These are phyloP conservation scores for Adansonia madagascariensis DNA, from an alignment of 441 rosid genomes.

Conservation along the genomic window DNA sequence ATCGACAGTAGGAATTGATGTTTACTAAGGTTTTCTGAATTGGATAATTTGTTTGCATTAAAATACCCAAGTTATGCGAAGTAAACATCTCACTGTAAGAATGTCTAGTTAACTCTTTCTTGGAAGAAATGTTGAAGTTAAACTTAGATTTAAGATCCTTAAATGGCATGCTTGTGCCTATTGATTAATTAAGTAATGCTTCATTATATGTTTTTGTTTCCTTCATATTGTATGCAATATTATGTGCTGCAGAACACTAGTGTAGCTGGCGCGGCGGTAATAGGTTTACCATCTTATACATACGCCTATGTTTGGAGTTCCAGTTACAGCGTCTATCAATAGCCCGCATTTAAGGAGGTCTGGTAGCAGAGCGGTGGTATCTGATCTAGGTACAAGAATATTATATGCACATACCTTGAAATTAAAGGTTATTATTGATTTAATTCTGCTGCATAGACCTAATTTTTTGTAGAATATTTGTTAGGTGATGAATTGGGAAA, in stretches of 20 bases:
- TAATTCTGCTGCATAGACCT: constrained; percentile 21
- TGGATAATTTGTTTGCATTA: neutral
- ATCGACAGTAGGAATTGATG: neutral
- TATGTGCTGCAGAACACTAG: constrained; percentile 23
- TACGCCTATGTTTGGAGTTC: constrained; percentile 78
- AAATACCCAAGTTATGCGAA: neutral
- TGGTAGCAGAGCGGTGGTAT: constrained; percentile 70
- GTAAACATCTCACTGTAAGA: neutral
- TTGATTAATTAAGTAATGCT: neutral
- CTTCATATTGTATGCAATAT: neutral
- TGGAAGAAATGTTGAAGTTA: neutral
- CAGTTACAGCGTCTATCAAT: constrained; percentile 51
- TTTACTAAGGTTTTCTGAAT: constrained; percentile 19
- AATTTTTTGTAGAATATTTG: constrained; percentile 29
- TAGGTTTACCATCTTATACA: neutral
- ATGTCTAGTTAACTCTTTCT: neutral
- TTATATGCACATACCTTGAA: neutral
- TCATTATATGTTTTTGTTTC: neutral
- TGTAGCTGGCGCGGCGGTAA: constrained; percentile 18
- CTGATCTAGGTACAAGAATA: constrained; percentile 64
- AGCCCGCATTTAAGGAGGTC: constrained; percentile 89
- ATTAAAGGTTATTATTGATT: neutral
- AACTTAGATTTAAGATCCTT: constrained; percentile 1
- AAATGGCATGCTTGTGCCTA: neutral
- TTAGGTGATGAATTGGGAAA: constrained; percentile 57